Percentiles rank a stretch among this genome's conserved stretches.
phyloP scores from a whole-genome alignment of 2,329 filamentous ascomycete genomes.

The Pseudopyrenochaeta lycopersici region DNA sequence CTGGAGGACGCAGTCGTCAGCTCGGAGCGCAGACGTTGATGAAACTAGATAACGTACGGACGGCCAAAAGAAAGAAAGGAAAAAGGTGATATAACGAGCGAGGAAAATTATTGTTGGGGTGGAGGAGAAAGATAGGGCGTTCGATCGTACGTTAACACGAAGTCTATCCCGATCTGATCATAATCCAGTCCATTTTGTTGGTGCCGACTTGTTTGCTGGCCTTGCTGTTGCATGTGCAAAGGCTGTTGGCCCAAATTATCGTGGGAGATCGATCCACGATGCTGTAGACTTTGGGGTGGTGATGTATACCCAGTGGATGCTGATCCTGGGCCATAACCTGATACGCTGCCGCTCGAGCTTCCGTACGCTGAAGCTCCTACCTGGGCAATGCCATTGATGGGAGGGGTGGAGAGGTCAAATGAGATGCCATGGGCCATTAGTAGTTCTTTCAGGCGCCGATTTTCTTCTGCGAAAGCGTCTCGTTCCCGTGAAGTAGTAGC shows the following conservation, averaged over 20 bases:
- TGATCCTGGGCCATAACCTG: slow-evolving; percentile 65
- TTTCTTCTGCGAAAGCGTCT: slow-evolving; percentile 79
- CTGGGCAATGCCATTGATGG: slow-evolving; percentile 41
- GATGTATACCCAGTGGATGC: slow-evolving; percentile 59
- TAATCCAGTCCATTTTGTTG: slow-evolving; percentile 67
- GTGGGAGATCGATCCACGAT: slow-evolving; percentile 40
- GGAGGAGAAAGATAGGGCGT: slow-evolving; percentile 65
- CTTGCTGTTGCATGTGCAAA: slow-evolving; percentile 25
- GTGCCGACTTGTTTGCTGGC: slow-evolving; percentile 28
- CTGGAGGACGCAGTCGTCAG: slow-evolving; percentile 53
- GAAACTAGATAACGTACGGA: slow-evolving; percentile 36
- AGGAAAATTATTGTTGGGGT: slow-evolving; percentile 47
- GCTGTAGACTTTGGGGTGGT: slow-evolving; percentile 46
- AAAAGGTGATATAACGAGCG: slow-evolving; percentile 23
- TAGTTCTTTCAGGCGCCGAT: slow-evolving; percentile 74
- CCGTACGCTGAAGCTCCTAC: slow-evolving; percentile 51
- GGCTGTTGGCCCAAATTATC: slow-evolving; percentile 32
- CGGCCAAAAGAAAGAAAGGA: slow-evolving; percentile 23
- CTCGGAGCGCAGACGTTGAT: slow-evolving; percentile 33
- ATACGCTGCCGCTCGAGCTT: slow-evolving; percentile 65
- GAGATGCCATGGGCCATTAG: slow-evolving; percentile 67
- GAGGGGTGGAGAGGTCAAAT: slow-evolving; percentile 57
- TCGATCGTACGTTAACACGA: slow-evolving; percentile 87
- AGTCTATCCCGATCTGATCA: slow-evolving; percentile 86
- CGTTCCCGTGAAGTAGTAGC: slow-evolving; percentile 78